These are phyloP conservation scores for Ilyonectria mors-panacis DNA, from an alignment of 2,329 filamentous ascomycete genomes.

Conservation along the genomic window DNA sequence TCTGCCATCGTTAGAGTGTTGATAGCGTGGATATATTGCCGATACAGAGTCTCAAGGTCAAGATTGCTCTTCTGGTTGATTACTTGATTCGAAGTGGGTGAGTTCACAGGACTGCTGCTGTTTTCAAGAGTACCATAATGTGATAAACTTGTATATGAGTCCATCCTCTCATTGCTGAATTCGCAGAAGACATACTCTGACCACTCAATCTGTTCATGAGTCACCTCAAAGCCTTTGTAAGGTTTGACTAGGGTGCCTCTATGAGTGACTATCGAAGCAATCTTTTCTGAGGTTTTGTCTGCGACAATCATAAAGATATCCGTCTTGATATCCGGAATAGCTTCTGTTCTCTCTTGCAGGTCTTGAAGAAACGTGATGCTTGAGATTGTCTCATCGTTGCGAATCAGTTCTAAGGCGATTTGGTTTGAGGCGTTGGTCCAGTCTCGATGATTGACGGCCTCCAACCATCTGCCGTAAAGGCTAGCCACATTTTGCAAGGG, in stretches of 20 bases:
- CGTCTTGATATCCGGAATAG: neutral
- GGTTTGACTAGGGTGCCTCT: neutral
- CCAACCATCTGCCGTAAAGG: neutral
- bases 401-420: neutral
- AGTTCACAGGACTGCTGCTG: too few relatives aligned
- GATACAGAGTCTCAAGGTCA: neutral
- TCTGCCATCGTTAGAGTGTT: neutral
- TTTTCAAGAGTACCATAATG: neutral
- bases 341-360: neutral
- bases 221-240: neutral
- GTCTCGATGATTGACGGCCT: neutral
- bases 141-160: neutral
- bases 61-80: neutral
- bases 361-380: neutral
- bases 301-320: neutral
- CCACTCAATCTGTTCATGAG: neutral
- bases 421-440: neutral
- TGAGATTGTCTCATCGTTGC: neutral
- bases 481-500: too few relatives aligned
- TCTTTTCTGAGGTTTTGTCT: neutral
- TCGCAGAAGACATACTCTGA: neutral
- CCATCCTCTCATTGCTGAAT: neutral
- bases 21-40: neutral
- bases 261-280: neutral
- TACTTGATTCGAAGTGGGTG: neutral